phyloP scores from a whole-genome alignment of 2,329 filamentous ascomycete genomes.

The Fusarium sp. region DNA sequence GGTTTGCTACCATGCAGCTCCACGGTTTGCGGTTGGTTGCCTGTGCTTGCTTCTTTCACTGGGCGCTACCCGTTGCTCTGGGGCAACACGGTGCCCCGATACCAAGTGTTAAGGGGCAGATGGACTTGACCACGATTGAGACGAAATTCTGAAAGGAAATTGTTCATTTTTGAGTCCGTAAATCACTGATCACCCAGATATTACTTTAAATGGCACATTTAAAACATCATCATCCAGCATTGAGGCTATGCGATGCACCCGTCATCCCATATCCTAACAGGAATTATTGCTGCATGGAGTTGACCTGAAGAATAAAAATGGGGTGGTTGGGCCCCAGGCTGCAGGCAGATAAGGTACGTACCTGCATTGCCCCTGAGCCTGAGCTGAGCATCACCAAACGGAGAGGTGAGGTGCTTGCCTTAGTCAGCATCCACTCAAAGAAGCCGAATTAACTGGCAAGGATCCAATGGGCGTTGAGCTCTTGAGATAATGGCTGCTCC shows the following conservation, averaged over 20 bases:
- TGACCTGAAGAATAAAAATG: conserved; percentile 34
- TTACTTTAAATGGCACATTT: not conserved
- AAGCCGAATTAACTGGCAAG: not conserved
- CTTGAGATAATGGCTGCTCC: not conserved
- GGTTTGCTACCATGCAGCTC: conserved; percentile 13
- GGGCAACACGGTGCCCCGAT: conserved; percentile 43
- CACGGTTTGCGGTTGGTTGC: conserved; percentile 31
- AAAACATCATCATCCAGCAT: not conserved
- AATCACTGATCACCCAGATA: not conserved
- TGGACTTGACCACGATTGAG: not conserved
- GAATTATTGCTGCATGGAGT: conserved; percentile 49
- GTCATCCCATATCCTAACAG: conserved; percentile 40
- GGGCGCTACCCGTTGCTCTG: conserved; percentile 40
- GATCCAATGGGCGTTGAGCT: not conserved
- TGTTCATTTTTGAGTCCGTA: not conserved
- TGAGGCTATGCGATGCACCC: not conserved
- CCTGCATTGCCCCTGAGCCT: conserved; percentile 31
- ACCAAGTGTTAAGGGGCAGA: conserved; percentile 38
- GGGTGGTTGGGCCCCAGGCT: conserved; percentile 43
- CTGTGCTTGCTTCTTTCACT: conserved; percentile 33
- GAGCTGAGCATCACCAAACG: not conserved
- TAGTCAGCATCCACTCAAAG: not conserved
- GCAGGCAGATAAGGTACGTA: conserved; percentile 28
- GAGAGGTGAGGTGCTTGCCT: not conserved
- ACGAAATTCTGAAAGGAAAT: not conserved